phyloP scores from a whole-genome alignment of 2,329 filamentous ascomycete genomes.

The Fusarium sp. region DNA sequence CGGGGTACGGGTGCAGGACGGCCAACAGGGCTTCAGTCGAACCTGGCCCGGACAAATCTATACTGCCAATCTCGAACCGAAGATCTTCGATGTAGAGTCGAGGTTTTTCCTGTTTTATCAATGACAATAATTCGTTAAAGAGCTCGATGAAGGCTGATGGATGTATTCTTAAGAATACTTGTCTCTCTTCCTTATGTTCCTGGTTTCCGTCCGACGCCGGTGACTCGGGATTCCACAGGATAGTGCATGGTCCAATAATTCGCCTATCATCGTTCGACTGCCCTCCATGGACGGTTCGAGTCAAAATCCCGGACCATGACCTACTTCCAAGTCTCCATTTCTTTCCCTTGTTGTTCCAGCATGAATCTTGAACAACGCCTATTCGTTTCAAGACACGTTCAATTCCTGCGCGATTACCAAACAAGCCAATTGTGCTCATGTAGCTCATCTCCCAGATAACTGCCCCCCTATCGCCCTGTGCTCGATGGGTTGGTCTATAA shows the following conservation, averaged over 20 bases:
- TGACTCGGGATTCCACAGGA: slow-evolving; percentile 76
- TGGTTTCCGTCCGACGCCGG: slow-evolving; percentile 42
- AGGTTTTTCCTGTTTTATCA: slow-evolving; percentile 70
- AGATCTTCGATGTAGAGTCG: slow-evolving; percentile 74
- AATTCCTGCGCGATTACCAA: slow-evolving; percentile 73
- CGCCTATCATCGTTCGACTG: slow-evolving; percentile 48
- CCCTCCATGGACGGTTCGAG: slow-evolving; percentile 64
- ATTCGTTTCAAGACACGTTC: slow-evolving; percentile 73
- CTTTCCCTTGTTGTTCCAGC: slow-evolving; percentile 71
- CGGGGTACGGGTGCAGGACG: slow-evolving; percentile 67
- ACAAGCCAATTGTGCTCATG: slow-evolving; percentile 84
- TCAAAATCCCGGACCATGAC: slow-evolving; percentile 62
- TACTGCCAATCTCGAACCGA: slow-evolving; percentile 73
- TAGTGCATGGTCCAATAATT: slow-evolving; percentile 76
- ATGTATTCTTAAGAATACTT: slow-evolving; percentile 79
- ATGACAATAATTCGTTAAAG: slow-evolving; percentile 70
- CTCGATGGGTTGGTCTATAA: slow-evolving; percentile 87
- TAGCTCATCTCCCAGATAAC: slow-evolving; percentile 96
- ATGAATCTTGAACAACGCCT: slow-evolving; percentile 68
- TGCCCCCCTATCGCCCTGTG: slow-evolving; percentile 78
- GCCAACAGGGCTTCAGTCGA: slow-evolving; percentile 82
- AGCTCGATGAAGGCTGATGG: slow-evolving; percentile 80
- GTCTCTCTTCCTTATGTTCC: slow-evolving; percentile 47
- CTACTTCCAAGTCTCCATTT: slow-evolving; percentile 74
- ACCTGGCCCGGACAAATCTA: slow-evolving; percentile 72